These are phyloP conservation scores for Apiosordaria backusii DNA, from an alignment of 495 filamentous ascomycete genomes.

Conservation along the genomic window DNA sequence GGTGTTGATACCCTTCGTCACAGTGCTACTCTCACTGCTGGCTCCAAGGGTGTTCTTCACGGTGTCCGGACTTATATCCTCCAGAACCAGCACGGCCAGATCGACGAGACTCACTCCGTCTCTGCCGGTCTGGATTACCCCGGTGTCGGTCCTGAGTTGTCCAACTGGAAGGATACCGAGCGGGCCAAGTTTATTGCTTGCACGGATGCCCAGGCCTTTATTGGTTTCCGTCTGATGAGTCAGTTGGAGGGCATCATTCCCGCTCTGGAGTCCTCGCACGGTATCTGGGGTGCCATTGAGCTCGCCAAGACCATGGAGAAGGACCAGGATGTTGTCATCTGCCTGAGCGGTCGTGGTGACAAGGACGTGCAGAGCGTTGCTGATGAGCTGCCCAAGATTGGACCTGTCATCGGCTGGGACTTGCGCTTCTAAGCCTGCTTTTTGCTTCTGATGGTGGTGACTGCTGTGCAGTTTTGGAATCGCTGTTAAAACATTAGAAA, in stretches of 20 bases:
- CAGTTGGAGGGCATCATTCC: conserved; percentile 96
- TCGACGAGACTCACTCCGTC: conserved; percentile 89
- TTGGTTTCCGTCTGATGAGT: conserved; percentile 78
- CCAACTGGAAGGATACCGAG: conserved; percentile 83
- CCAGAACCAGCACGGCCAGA: conserved; percentile 88
- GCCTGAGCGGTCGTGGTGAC: conserved; percentile 86
- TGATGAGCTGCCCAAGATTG: conserved; percentile 83
- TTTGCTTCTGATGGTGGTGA: not conserved
- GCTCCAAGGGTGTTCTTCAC: conserved; percentile 88
- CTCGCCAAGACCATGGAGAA: conserved; percentile 87
- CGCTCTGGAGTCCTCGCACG: conserved; percentile 90
- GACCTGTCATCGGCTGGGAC: conserved; percentile 95
- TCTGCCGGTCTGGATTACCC: conserved; percentile 98
- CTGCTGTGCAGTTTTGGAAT: not conserved
- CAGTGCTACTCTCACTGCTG: conserved; percentile 81
- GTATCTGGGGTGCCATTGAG: conserved; percentile 82
- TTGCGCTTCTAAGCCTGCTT: conserved; percentile 58
- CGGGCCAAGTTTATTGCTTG: conserved; percentile 87
- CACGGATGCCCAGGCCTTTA: conserved; percentile 86
- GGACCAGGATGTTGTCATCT: conserved; percentile 91
- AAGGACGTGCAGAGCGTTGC: conserved; percentile 99
- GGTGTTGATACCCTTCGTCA: conserved; percentile 86
- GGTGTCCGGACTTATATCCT: conserved; percentile 94
- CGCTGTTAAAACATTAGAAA: not conserved
- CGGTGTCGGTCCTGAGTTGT: conserved; percentile 90